phyloP scores from a whole-genome alignment of 2,329 filamentous ascomycete genomes.

The Fusarium multiceps region DNA sequence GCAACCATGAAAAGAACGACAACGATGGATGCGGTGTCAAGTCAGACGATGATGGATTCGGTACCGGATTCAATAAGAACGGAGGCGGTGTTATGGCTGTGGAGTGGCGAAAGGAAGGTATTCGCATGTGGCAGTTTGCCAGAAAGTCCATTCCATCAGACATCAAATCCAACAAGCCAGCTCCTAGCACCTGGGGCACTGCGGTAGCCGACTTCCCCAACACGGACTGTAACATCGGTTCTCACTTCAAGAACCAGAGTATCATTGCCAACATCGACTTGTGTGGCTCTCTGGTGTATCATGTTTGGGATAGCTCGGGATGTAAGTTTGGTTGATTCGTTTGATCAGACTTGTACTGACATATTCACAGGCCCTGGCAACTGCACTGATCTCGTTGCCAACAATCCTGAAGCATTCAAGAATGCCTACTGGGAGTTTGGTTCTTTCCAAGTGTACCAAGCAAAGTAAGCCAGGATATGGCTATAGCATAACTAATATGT shows the following conservation, averaged over 20 bases:
- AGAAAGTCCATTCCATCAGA: conserved; percentile 62
- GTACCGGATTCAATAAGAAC: conserved; percentile 61
- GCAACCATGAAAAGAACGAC: conserved; percentile 60
- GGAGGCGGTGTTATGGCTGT: conserved; percentile 71
- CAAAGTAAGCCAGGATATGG: conserved; percentile 30
- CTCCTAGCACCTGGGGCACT: conserved; percentile 71
- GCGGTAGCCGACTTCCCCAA: conserved; percentile 73
- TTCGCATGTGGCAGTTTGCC: conserved; percentile 71
- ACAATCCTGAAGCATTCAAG: conserved; percentile 65
- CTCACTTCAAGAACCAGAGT: conserved; percentile 72
- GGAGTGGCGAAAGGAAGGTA: conserved; percentile 69
- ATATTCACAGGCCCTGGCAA: conserved; percentile 60
- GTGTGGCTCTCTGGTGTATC: conserved; percentile 67
- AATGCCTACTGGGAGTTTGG: conserved; percentile 75
- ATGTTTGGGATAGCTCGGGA: conserved; percentile 58
- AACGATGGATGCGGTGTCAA: conserved; percentile 70
- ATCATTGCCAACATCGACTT: conserved; percentile 75
- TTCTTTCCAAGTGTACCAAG: conserved; percentile 67
- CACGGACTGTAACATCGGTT: conserved; percentile 68
- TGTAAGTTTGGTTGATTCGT: conserved; percentile 48
- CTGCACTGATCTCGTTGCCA: conserved; percentile 68
- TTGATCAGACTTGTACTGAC: conserved; percentile 2
- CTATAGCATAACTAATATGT: background rate
- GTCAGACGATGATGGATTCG: conserved; percentile 58
- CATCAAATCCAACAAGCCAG: conserved; percentile 62